Evolutionary conservation across 1,284 basidiomycete species (phyloP).

Genomic region (Ceratobasidium sp.): DNA sequence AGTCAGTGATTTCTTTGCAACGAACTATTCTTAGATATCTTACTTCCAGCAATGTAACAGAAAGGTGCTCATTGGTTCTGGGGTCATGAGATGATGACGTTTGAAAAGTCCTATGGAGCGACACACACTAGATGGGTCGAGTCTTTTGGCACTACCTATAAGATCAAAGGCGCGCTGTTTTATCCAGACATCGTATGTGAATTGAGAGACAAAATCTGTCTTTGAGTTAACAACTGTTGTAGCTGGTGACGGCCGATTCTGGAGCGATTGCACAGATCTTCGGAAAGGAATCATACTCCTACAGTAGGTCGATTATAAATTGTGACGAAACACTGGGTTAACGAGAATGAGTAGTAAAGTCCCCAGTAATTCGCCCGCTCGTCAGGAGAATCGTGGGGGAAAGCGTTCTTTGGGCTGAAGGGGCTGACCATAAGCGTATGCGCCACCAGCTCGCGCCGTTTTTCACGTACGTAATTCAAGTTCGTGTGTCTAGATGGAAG

Average conservation of each 20-base stretch:
- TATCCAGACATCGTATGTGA: conserved; percentile 43
- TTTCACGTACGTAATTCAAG: conserved; percentile 48
- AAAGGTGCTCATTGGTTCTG: conserved; percentile 26
- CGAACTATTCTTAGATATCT: too few relatives aligned
- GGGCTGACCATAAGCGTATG: conserved; percentile 53
- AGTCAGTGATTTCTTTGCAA: too few relatives aligned
- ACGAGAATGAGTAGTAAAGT: conserved; percentile 6
- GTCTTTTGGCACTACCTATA: conserved; percentile 37
- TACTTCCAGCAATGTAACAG: background rate
- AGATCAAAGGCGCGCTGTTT: conserved; percentile 38
- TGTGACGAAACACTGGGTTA: background rate
- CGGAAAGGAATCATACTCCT: conserved; percentile 46
- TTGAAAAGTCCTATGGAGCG: conserved; percentile 4
- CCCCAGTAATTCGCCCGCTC: background rate
- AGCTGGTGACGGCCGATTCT: conserved; percentile 53
- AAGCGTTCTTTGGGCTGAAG: conserved; percentile 57
- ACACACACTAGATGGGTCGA: conserved; percentile 31
- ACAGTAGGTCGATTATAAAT: too few relatives aligned
- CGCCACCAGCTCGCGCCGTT: conserved; percentile 53
- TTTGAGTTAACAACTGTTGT: background rate
- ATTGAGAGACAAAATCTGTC: background rate
- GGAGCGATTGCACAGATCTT: conserved; percentile 50
- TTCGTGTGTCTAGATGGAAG: background rate
- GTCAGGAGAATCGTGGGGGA: conserved; percentile 35
- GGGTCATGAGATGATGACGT: conserved; percentile 27